phyloP scores from a whole-genome alignment of 2,329 filamentous ascomycete genomes.

The Cladosporium colombiae region DNA sequence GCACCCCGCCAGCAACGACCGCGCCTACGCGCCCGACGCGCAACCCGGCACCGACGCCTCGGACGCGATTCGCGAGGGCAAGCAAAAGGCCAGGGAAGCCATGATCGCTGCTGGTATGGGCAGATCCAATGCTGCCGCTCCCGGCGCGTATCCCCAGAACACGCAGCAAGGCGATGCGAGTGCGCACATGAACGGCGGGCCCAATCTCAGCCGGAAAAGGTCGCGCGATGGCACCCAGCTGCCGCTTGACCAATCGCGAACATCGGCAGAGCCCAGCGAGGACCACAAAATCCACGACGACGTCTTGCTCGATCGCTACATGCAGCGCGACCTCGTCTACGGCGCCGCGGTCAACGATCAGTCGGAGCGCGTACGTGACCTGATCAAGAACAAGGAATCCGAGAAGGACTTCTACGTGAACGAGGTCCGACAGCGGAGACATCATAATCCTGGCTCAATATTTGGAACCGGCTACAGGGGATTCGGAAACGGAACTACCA shows the following conservation, averaged over 20 bases:
- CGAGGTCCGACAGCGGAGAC: constrained; percentile 63
- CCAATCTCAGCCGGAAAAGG: constrained; percentile 55
- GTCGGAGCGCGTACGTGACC: constrained; percentile 40
- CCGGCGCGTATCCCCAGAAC: constrained; percentile 8
- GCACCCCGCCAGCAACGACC: constrained; percentile 27
- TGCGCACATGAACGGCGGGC: constrained; percentile 36
- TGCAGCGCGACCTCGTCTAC: constrained; percentile 63
- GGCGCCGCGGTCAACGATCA: constrained; percentile 55
- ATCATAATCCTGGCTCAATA: constrained; percentile 58
- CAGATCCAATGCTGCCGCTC: constrained; percentile 26
- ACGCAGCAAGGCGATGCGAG: constrained; percentile 30
- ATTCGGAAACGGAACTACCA: constrained; percentile 84
- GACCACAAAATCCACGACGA: constrained; percentile 31
- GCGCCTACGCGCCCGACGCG: constrained; percentile 22
- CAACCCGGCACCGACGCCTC: constrained; percentile 26
- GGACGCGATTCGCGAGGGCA: constrained; percentile 58
- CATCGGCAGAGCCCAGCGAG: constrained; percentile 19
- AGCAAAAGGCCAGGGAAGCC: constrained; percentile 61
- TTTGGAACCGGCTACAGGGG: constrained; percentile 78
- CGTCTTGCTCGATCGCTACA: constrained; percentile 62
- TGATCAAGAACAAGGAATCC: constrained; percentile 64
- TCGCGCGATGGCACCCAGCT: constrained; percentile 61
- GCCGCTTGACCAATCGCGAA: constrained; percentile 37
- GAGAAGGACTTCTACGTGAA: constrained; percentile 68
- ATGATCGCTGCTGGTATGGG: constrained; percentile 55